Evolutionary conservation across 1,284 basidiomycete genomes (phyloP), one percentile per base, ranked within the genome.

Genomic region (Ceratorhiza oryzae-sativae): DNA sequence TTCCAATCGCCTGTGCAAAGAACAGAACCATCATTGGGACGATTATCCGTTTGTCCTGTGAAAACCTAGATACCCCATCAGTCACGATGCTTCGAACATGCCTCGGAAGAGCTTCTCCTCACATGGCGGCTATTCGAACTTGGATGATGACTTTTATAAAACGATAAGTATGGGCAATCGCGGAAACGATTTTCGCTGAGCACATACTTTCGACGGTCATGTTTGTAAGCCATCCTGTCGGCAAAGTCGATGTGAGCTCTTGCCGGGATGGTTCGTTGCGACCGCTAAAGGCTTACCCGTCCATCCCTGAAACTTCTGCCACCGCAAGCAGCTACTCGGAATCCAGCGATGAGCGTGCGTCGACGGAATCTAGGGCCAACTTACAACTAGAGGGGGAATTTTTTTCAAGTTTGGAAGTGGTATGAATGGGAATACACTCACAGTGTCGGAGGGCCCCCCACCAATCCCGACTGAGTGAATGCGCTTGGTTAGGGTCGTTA

Each of bases 251-350:
- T 56, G 13, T 71, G 42, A 71, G 53, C 53, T 34, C 23, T 3
- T 56, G 53, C 32, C 32, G 42, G 42, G 4, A 18, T 20, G 23
- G 13, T 20, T 51, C 25, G 53, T 56, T 15, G 12, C 30, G n/a
- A 56, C 53, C 30, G 32, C 53, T 56, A 56, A 56, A 30, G 12
- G 23, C 68, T 59, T 51, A 71, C 68, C 68, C 0, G 68, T 71
- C 68, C 68, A 71, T 12, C 68, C 68, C 56, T 71, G 68, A 45
- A 71, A 71, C 56, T 71, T 71, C 46, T 71, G 68, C 68, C 68
- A 71, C 23, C 36, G 55, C 42, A 71, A 60, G 27, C 68, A 71
- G 45, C 68, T 71, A 30, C 45, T 36, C 41, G 32, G 42, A 51
- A 61, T 46, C 53, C 18, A 34, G 20, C 8, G 1, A 27, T 71